phyloP scores from a whole-genome alignment of 2,329 filamentous ascomycete genomes.

The Septoria petroselini region DNA sequence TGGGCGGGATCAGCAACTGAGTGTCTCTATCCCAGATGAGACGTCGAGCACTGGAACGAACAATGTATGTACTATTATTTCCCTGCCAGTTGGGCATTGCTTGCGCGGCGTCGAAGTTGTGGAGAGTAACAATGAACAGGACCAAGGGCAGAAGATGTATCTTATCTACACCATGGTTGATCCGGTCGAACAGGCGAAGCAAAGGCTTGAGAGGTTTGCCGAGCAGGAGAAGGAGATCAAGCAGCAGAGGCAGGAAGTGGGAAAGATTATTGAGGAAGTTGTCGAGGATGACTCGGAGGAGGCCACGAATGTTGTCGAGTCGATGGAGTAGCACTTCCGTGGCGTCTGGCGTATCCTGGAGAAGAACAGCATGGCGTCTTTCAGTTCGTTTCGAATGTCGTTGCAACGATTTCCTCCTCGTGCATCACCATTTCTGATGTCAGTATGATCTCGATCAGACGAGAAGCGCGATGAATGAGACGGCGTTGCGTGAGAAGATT shows the following conservation, averaged over 20 bases:
- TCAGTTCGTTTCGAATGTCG: too few relatives aligned
- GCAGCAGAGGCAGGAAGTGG: slow-evolving; percentile 4
- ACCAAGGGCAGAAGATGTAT: slow-evolving; percentile 4
- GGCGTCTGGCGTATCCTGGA: slow-evolving; percentile 21
- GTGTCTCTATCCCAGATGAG: slow-evolving; percentile 7
- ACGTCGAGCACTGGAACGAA: neutral
- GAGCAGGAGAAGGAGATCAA: slow-evolving; percentile 12
- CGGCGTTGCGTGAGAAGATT: slow-evolving; percentile 18
- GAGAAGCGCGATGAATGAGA: neutral
- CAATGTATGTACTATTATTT: slow-evolving; percentile 11
- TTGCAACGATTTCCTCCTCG: too few relatives aligned
- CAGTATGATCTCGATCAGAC: too few relatives aligned
- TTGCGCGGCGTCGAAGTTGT: neutral
- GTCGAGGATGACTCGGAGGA: slow-evolving; percentile 5
- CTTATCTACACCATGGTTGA: slow-evolving; percentile 4
- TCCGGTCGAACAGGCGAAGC: slow-evolving; percentile 7
- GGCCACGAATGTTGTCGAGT: slow-evolving; percentile 2
- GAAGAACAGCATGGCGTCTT: too few relatives aligned
- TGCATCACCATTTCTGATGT: too few relatives aligned
- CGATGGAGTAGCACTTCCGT: slow-evolving; percentile 17
- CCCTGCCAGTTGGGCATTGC: neutral
- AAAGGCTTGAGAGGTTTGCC: neutral
- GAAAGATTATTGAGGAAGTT: neutral
- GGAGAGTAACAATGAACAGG: slow-evolving; percentile 11
- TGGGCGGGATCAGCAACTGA: slow-evolving; percentile 3